phyloP scores from a whole-genome alignment of 768 basidiomycete genomes.

The Amanita muscaria region DNA sequence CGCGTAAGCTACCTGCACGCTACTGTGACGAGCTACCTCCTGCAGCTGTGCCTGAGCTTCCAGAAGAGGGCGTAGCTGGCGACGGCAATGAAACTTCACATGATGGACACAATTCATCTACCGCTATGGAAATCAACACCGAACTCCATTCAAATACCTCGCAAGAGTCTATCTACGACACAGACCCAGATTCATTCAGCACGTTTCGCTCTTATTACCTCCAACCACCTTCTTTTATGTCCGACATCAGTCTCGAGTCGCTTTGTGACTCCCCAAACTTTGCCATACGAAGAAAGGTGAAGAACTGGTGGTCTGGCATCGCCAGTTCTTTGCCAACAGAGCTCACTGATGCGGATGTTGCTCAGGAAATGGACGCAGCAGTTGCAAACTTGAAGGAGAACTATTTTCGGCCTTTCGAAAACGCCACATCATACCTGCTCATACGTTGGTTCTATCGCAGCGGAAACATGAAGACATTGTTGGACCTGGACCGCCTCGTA shows the following conservation, averaged over 20 bases:
- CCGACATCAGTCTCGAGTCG: not conserved
- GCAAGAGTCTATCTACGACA: not conserved
- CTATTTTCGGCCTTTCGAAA: not conserved
- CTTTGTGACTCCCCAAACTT: not conserved
- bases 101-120: not conserved
- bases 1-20: not conserved
- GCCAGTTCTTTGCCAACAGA: not conserved
- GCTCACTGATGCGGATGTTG: no score
- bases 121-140: not conserved
- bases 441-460: constrained; percentile 8
- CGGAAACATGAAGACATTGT: constrained; percentile 1
- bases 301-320: not conserved
- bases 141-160: not conserved
- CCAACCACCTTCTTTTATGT: not conserved
- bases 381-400: not conserved
- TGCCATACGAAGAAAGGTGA: not conserved
- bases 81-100: not conserved
- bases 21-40: not conserved
- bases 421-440: constrained; percentile 2
- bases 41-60: not conserved
- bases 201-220: not conserved
- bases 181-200: not conserved
- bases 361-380: no score
- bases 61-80: not conserved
- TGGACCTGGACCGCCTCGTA: constrained; percentile 11